Conservation (phyloP, 331 rosid species). For the Prunus yedoensis region DNA sequence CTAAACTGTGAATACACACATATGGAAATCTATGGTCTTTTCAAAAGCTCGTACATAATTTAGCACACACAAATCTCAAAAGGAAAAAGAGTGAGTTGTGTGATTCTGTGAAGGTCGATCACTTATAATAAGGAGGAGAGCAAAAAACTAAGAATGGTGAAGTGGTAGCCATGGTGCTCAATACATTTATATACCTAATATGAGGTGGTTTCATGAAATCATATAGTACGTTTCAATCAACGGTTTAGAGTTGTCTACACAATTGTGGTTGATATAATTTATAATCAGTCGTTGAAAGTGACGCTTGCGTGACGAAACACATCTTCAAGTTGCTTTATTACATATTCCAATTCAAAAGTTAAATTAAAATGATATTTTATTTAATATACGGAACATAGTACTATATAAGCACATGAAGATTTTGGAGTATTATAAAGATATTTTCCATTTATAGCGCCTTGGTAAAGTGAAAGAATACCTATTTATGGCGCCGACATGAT, state of each 20-base stretch:
- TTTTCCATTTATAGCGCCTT: neutral
- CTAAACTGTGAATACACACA: too few species aligned
- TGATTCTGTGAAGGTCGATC: neutral
- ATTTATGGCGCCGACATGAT: neutral
- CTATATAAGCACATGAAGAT: neutral
- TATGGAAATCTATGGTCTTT: too few species aligned
- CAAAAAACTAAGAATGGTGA: neutral
- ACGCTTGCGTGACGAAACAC: too few species aligned
- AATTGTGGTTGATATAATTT: neutral
- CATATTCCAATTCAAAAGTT: too few species aligned
- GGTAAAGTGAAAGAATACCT: neutral
- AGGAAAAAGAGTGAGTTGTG: neutral
- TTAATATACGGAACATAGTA: too few species aligned
- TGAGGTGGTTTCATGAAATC: neutral
- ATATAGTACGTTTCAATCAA: neutral
- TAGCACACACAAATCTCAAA: neutral
- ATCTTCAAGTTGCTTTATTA: too few species aligned
- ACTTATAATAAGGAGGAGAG: neutral
- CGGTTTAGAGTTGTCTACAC: rapidly evolving
- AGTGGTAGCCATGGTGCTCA: neutral
- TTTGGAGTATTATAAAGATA: neutral
- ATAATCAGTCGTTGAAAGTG: too few species aligned
- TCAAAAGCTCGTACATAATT: too few species aligned
- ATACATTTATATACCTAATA: neutral
- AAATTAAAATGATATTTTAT: too few species aligned